Percentiles rank a stretch among this genome's conserved stretches.
Conservation (phyloP, 2,329 filamentous ascomycete species). For the Botrytis fragariae region DNA sequence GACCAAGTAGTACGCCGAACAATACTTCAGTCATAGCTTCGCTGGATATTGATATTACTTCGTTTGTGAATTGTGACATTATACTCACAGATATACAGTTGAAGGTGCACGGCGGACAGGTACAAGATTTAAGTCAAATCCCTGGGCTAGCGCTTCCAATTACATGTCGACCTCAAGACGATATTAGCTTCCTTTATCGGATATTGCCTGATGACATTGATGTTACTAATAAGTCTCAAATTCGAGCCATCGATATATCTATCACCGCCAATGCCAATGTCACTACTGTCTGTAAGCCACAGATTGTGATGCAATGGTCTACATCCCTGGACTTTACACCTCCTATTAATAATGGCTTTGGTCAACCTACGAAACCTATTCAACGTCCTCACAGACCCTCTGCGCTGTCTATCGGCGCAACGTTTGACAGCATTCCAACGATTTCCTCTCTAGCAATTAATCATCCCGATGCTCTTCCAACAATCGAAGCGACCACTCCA, state of each 20-base stretch:
- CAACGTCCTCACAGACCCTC: slow-evolving; percentile 61
- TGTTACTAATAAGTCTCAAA: slow-evolving; percentile 45
- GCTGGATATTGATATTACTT: slow-evolving; percentile 71
- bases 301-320: slow-evolving; percentile 64
- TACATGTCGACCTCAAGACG: slow-evolving; percentile 67
- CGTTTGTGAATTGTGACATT: slow-evolving; percentile 66
- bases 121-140: slow-evolving; percentile 54
- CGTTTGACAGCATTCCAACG: slow-evolving; percentile 50
- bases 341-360: slow-evolving; percentile 62
- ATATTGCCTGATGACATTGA: slow-evolving; percentile 49
- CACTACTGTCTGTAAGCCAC: slow-evolving; percentile 57
- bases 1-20: slow-evolving; percentile 54
- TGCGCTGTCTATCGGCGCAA: slow-evolving; percentile 60
- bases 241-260: slow-evolving; percentile 54
- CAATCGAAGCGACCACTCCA: slow-evolving; percentile 51
- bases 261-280: slow-evolving; percentile 60
- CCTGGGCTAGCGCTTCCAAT: slow-evolving; percentile 55
- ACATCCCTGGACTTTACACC: slow-evolving; percentile 67
- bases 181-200: slow-evolving; percentile 71
- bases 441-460: slow-evolving; percentile 56
- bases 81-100: slow-evolving; percentile 59
- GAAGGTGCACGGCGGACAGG: slow-evolving; percentile 54
- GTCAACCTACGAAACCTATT: slow-evolving; percentile 55
- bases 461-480: slow-evolving; percentile 59
- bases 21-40: slow-evolving; percentile 64